Base-by-base conservation (phyloP, 768 basidiomycete genomes). In the Suillus subaureus region DNA sequence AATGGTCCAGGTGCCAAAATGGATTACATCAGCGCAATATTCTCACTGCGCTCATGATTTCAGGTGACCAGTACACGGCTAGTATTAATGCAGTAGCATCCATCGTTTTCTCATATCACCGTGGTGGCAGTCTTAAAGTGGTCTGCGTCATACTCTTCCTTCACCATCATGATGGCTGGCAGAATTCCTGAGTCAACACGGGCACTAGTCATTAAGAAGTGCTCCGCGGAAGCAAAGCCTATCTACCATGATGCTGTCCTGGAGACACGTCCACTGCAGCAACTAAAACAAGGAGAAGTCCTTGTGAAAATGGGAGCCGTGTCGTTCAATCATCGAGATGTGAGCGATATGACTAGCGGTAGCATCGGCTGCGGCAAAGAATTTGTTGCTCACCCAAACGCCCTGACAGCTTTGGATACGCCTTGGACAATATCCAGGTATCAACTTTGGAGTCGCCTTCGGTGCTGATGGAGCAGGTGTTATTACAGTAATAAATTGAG, bases 271-370 rank as follows among this genome's bases (percentile, higher is more conserved):
- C 79, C 83, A 0, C 73, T 92, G 49, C 84, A 85, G 35, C 55
- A 74, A 9, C 80, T 92, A 63, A 79, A 84, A 65, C 66, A 74
- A 0, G 89, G 86, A 2, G 80, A 93, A 74, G 74, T 93, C 0
- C 80, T 91, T 9, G 89, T 93, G 11, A 85, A 83, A 73, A 85
- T 93, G 61, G 80, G 78, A 23, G 90, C 92, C 16, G 91, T 83
- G 0, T 87, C 84, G 18, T 92, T 92, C 80, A 95, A 95, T 73
- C 92, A 89, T 71, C 82, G 89, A 71, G 92, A 93, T 70, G 90
- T 91, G 66, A 60, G 73, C 61, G 39, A 37, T 52, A 21, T 12
- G 35, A 40, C 39, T 11, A 18, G 28, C 13, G 13, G 7, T 62
- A 55, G 5, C 16, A 6, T 47, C 33, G 33, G 4, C 47, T 54